Evolutionary conservation across 176 grass and related monocot genomes (phyloP).

Genomic region (Oryza meyeriana): DNA sequence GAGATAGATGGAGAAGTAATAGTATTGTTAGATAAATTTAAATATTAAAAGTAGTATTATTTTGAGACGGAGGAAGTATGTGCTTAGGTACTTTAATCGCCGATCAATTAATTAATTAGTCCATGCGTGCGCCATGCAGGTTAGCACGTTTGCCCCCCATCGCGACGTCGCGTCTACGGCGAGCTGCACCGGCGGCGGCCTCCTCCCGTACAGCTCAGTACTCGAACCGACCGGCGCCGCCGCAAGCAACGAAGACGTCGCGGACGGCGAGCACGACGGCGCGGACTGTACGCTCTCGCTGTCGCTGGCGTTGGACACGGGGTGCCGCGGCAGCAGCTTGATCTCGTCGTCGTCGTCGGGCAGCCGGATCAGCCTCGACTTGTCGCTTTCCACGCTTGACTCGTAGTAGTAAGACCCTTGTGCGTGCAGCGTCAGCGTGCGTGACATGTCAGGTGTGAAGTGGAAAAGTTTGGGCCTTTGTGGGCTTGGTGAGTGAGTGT

Average conservation of each 20-base stretch:
- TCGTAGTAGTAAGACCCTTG: background rate
- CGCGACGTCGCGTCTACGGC: background rate
- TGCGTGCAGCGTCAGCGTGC: background rate
- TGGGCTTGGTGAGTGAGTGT: background rate
- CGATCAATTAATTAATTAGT: background rate
- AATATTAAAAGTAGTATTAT: too few species aligned
- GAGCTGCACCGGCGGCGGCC: background rate
- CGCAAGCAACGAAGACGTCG: background rate
- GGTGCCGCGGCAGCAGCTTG: background rate
- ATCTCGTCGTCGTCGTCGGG: conserved; percentile 24
- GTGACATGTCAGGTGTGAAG: background rate
- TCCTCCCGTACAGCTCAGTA: background rate
- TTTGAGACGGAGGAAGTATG: too few species aligned
- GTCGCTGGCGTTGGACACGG: conserved; percentile 13
- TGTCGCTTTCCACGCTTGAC: conserved; percentile 27
- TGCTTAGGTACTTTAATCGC: background rate
- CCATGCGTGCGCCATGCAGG: background rate
- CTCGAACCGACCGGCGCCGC: background rate
- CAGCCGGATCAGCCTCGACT: conserved; percentile 45
- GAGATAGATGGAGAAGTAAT: too few species aligned
- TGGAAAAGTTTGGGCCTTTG: background rate
- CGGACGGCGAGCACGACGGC: background rate
- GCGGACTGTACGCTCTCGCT: conserved; percentile 19
- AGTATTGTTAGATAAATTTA: too few species aligned
- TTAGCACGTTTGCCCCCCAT: background rate